Base-by-base conservation (phyloP, 2,329 filamentous ascomycete species). In the Tolypocladium paradoxum region DNA sequence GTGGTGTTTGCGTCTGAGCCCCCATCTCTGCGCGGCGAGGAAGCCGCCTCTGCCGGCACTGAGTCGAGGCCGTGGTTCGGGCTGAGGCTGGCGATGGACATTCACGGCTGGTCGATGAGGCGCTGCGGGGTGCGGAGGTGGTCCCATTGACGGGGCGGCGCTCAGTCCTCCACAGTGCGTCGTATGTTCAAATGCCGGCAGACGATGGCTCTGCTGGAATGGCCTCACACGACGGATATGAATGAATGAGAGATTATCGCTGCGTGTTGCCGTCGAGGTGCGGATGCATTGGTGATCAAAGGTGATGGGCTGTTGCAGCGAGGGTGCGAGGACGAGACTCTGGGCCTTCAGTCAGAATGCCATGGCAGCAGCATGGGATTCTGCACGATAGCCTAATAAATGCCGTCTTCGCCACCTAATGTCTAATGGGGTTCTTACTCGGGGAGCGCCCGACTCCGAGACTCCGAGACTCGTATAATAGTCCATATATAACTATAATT, bases 51-150 rank as follows among this genome's bases (percentile, higher is more conserved):
- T 8, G 5, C 36, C 35, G n/a, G 49, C 36, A 22, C 36, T 18
- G 48, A 12, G 24, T 50, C 37, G 36, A 29, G 33, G 40, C 3
- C 12, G 33, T 9, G 50, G 18, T 29, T 14, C 16, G 50, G 20
- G 34, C 50, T 52, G 40, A 22, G 33, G 40, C 43, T 29, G 29
- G 34, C 43, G 33, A 37, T 52, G 50, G 50, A 48, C 43, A 52
- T 45, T 29, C 40, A 29, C 8, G 14, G 2, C 12, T 6, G 22
- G 6, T 45, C 14, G 40, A 18, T 45, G 24, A 14, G 47, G 33
- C 31, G 29, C 24, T 3, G 24, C 14, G 24, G 37, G 18, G 35
- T 7, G 6, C 35, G 35, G 16, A n/a, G n/a, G 16, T 36, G 14
- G 20, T 40, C 12, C 20, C 8, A 6, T 16, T n/a, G n/a, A n/a